Base-by-base conservation (phyloP, 345 rosid genomes). In the Gossypium stocksii region DNA sequence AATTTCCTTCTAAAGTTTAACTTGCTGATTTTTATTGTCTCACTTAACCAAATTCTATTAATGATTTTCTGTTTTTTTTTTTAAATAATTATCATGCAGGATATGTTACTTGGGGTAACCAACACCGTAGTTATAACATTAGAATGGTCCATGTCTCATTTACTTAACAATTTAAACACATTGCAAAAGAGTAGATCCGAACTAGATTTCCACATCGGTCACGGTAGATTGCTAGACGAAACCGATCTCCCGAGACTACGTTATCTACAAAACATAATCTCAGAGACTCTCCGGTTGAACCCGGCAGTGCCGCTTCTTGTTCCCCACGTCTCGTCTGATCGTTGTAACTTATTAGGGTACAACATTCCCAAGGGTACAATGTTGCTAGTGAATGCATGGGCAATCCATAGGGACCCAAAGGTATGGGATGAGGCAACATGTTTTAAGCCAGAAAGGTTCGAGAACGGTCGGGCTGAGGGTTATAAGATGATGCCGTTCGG, bases 401-500 rank as follows among this genome's bases (percentile, higher is more conserved):
- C 66, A 0, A 51, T 74, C 25, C 81, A 79, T 1, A 76, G 83
- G 58, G 81, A 80, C 45, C 81, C 81, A 0, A 29, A 48, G 2
- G 0, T 77, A 0, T 80, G 86, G 86, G 81, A 80, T 13, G 81
- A 75, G 6, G n/a, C 82, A 0, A 53, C 34, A 4, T 51, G 17
- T 23, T 83, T 83, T 17, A 77, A 38, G 71, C 71, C 81, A 2
- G 83, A 80, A 22, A 77, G 86, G 56, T 75, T 77, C 20, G 71
- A 69, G 7, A 46, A 34, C 38, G 46, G 43, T 2, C 63, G 59
- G 25, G 59, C 38, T 0, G 59, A 66, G 9, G 65, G 62, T 45
- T 23, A 34, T 20, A 77, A 61, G 66, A 12, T 59, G 3, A 20
- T 74, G 38, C 74, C 77, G 16, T 78, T 78, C 53, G 81, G 81